Base-by-base conservation (phyloP, 225 moss, liverwort and hornwort species). In the Takakia lepidozioides region DNA sequence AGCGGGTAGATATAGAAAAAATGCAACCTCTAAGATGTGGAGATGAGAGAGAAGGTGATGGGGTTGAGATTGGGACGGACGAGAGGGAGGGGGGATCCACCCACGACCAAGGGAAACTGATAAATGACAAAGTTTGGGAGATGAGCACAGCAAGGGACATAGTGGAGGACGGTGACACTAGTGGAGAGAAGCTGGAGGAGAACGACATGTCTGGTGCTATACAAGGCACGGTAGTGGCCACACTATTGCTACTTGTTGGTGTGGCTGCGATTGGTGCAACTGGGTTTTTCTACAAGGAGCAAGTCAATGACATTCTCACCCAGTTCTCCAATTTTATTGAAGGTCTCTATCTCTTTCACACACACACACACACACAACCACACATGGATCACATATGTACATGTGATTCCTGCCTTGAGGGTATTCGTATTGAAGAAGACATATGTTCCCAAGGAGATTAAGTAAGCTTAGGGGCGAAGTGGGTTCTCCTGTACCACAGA, bases 261-360 rank as follows among this genome's bases (percentile, higher is more conserved):
- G 64, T 95, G 16, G 84, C 73, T 19, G 82, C 24, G 1, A 72
- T 78, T 35, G 89, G 86, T 43, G 71, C 21, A 25, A 29, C 79
- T 48, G 77, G 90, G 13, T 66, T 80, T 44, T 42, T 87, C 0
- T 90, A 90, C 34, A 84, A 75, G 42, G 95, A 90, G 1, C 77
- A 90, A 57, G 68, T 95, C 18, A 90, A 90, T 48, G 86, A 79
- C 0, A 49, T 84, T 19, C 71, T 95, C 38, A 84, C 70, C 15
- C 89, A 90, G 51, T 95, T 95, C 64, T 82, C 86, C 13, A 86
- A 95, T 62, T 77, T 87, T 8, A 51, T 95, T 7, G 89, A 89
- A 89, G 95, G 89, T 85, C 30, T 9, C 27, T 41, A 38, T 37
- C 45, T 21, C n/a, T n/a, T n/a, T n/a, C n/a, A n/a, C n/a, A n/a